These are phyloP conservation scores for Solanum lycopersicoides DNA, from an alignment of 257 asterid genomes.

Conservation along the genomic window DNA sequence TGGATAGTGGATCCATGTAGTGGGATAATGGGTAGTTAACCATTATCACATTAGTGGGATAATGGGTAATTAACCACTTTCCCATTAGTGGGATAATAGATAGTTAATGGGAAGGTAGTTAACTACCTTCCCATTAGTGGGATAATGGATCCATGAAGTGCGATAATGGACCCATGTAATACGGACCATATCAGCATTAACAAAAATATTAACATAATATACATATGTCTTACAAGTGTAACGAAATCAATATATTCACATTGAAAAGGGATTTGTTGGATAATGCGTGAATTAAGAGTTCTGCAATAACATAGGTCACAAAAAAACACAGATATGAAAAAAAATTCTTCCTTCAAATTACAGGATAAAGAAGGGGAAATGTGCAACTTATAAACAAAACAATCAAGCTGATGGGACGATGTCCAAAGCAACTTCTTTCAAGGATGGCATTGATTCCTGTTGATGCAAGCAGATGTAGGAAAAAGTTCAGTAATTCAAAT, in stretches of 20 bases:
- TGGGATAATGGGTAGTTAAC: too few relatives aligned
- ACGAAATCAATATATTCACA: neutral
- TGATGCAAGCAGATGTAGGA: conserved; percentile 51
- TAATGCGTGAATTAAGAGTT: neutral
- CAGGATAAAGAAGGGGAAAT: neutral
- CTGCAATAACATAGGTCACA: neutral
- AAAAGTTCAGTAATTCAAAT: neutral
- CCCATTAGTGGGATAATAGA: too few relatives aligned
- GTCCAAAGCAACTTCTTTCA: conserved; percentile 78
- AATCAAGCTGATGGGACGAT: conserved; percentile 62
- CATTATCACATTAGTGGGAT: too few relatives aligned
- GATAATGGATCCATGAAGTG: too few relatives aligned
- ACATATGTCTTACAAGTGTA: neutral
- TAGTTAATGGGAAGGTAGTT: too few relatives aligned
- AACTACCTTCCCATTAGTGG: too few relatives aligned
- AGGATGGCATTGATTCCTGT: conserved; percentile 75
- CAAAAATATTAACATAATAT: neutral
- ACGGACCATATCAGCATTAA: too few relatives aligned
- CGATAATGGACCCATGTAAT: too few relatives aligned
- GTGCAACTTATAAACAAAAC: neutral
- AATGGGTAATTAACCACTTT: too few relatives aligned
- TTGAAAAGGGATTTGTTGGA: neutral
- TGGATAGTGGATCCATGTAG: too few relatives aligned
- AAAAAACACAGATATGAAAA: neutral
- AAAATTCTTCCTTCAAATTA: neutral